Evolutionary conservation across 192 early-diverging fungal species (phyloP).

Genomic region (Funneliformis mosseae): DNA sequence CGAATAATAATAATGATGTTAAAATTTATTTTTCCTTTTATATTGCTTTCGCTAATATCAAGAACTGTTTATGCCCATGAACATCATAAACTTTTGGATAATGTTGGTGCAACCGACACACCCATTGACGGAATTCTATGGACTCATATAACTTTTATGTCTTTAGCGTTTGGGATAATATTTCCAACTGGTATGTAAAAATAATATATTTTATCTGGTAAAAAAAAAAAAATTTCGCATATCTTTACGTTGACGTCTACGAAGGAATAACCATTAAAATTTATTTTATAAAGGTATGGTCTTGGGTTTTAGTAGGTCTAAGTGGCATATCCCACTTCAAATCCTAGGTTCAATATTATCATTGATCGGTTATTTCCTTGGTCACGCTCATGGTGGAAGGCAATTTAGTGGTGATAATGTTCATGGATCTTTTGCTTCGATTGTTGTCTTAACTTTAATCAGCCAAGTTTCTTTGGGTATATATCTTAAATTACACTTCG

Average conservation of each 20-base stretch:
- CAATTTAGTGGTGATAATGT: constrained; percentile 62
- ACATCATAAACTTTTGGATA: neutral
- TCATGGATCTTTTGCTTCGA: constrained; percentile 64
- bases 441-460: constrained; percentile 57
- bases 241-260: neutral
- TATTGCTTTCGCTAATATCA: neutral
- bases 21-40: neutral
- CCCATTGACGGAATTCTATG: constrained; percentile 14
- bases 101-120: neutral
- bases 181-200: constrained; percentile 19
- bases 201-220: neutral
- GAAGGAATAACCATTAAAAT: neutral
- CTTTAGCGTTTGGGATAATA: constrained; percentile 21
- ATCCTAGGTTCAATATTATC: constrained; percentile 49
- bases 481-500: constrained; percentile 65
- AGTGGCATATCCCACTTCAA: constrained; percentile 67
- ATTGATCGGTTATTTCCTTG: constrained; percentile 58
- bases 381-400: constrained; percentile 63
- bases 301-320: constrained; percentile 55
- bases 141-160: constrained; percentile 18
- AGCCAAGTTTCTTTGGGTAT: constrained; percentile 56
- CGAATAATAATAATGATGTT: neutral
- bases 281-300: constrained; percentile 54
- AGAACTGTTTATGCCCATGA: neutral
- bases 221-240: neutral